Evolutionary conservation across 2,329 filamentous ascomycete species (phyloP).

Genomic region (Botrytis pseudocinerea): DNA sequence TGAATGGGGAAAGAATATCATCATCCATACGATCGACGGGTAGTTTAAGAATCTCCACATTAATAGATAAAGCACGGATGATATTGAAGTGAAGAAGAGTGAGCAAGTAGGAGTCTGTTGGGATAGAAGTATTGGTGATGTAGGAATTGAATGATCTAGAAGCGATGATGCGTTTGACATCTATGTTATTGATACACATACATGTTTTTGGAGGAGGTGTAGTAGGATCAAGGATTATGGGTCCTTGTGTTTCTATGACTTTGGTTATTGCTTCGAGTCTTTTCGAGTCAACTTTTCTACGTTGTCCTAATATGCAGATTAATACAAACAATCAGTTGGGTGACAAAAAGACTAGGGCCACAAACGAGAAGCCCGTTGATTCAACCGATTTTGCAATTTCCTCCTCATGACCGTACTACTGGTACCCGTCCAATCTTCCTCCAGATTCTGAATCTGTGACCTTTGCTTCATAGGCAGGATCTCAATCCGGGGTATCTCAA

Average conservation of each 20-base stretch:
- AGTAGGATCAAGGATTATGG: background rate
- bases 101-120: constrained; percentile 38
- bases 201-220: background rate
- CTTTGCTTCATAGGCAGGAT: constrained; percentile 28
- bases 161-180: constrained; percentile 5
- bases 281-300: background rate
- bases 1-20: constrained; percentile 31
- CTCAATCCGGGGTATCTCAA: constrained; percentile 23
- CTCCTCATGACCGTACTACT: constrained; percentile 36
- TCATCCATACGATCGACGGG: constrained; percentile 26
- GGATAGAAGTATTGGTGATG: constrained; percentile 21
- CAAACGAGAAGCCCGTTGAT: constrained; percentile 39
- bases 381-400: constrained; percentile 37
- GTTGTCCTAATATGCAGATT: background rate
- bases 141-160: constrained; percentile 23
- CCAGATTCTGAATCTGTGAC: constrained; percentile 23
- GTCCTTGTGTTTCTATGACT: background rate
- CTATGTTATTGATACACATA: constrained; percentile 17
- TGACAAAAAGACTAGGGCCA: no score
- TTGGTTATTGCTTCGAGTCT: background rate
- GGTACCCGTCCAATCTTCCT: constrained; percentile 43
- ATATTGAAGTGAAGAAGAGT: constrained; percentile 45
- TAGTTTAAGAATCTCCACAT: constrained; percentile 39
- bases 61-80: constrained; percentile 42
- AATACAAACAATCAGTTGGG: background rate